Base-by-base conservation (phyloP, 2,329 filamentous ascomycete species). In the Nemania abortiva region DNA sequence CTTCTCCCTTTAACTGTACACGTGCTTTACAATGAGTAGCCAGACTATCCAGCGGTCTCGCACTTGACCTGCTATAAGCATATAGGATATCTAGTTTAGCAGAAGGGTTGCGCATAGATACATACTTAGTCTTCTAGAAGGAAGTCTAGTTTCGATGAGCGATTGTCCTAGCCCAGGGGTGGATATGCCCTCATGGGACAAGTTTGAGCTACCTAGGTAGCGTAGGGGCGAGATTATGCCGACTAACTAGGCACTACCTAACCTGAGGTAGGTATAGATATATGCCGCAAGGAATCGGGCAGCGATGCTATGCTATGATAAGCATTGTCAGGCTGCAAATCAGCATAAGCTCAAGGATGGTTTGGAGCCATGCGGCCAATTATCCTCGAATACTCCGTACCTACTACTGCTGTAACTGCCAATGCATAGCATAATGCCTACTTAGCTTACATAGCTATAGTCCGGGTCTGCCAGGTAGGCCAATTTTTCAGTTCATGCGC, bases 221-320 rank as follows among this genome's bases (percentile, higher is more conserved):
- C 24, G 22, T 52, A 64, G 42, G 57, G 58, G 57, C 49, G 20
- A 66, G 59, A 66, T 50, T 66, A 66, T 66, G 66, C 66, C 47
- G 61, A 65, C 10, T 27, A 53, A 42, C 34, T 20, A 45, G 24
- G n/a, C 29, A 47, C 60, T 15, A 47, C 42, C 39, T 47, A 52
- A 52, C 15, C 24, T 29, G 20, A 52, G 24, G 49, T 29, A n/a
- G 49, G 49, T 29, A 52, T 50, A 29, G 34, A 24, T 58, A 50
- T 54, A 42, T 61, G 22, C n/a, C 58, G 20, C 47, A 34, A 29
- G 24, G 47, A 34, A 54, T 69, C 54, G 52, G 58, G 47, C 59
- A 66, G 59, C 63, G 18, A 66, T 60, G 49, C 50, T 27, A 58
- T 69, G 52, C 20, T 57, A 57, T 5, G 6, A 18, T n/a, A n/a